These are phyloP conservation scores for Daldinia loculata DNA, from an alignment of 495 filamentous ascomycete genomes.

Conservation along the genomic window DNA sequence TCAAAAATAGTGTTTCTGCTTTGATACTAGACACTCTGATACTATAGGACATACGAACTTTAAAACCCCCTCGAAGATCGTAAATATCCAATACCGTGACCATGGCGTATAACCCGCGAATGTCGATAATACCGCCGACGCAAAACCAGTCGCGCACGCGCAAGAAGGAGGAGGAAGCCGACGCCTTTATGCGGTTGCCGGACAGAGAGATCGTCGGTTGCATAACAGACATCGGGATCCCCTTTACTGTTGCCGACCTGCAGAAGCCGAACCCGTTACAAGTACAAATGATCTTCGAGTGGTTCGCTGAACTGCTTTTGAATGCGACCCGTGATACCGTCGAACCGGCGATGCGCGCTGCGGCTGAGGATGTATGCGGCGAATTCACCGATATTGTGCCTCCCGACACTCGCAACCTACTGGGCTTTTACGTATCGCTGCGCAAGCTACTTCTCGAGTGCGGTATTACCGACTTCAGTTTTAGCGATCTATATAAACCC, in stretches of 20 bases:
- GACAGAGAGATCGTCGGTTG: conserved; percentile 95
- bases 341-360: conserved; percentile 92
- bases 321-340: conserved; percentile 89
- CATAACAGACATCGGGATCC: conserved; percentile 94
- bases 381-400: conserved; percentile 82
- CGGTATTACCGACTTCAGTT: conserved; percentile 90
- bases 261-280: conserved; percentile 92
- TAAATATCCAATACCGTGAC: background rate
- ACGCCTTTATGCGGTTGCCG: conserved; percentile 85
- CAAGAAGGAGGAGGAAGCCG: conserved; percentile 82
- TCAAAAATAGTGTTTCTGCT: conserved; percentile 1
- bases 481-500: conserved; percentile 87
- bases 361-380: conserved; percentile 81
- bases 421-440: conserved; percentile 89
- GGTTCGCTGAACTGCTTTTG: conserved; percentile 93
- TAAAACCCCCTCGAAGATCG: background rate
- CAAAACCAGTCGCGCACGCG: conserved; percentile 68
- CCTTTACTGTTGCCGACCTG: conserved; percentile 86
- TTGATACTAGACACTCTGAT: background rate
- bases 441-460: conserved; percentile 83
- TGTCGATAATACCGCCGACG: conserved; percentile 69
- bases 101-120: conserved; percentile 80
- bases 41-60: background rate
- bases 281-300: conserved; percentile 96
- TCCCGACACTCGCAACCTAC: conserved; percentile 84